These are phyloP conservation scores for Ganoderma leucocontextum DNA, from an alignment of 1,284 basidiomycete species.

Conservation along the genomic window DNA sequence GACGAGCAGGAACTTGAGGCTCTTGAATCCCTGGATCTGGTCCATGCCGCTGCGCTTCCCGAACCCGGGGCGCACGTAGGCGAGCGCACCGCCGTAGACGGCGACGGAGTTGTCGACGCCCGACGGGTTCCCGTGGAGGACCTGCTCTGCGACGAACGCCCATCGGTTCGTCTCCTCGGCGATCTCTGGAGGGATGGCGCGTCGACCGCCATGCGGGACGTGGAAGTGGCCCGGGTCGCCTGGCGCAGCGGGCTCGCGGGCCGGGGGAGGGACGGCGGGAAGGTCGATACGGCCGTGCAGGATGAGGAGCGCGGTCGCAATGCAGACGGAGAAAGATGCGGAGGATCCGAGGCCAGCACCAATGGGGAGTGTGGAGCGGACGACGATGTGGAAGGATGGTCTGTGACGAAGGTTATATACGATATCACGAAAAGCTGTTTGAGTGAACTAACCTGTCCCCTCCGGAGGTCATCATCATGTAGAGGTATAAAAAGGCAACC, in stretches of 20 bases:
- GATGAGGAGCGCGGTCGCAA: conserved; percentile 86
- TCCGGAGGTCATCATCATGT: conserved; percentile 78
- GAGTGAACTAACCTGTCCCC: conserved; percentile 58
- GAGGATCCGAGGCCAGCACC: conserved; percentile 98
- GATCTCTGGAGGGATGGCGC: conserved; percentile 62
- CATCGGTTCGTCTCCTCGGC: conserved; percentile 90
- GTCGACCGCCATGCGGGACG: conserved; percentile 70
- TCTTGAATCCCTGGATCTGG: conserved; percentile 80
- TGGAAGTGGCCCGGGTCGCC: conserved; percentile 60
- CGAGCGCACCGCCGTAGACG: conserved; percentile 92
- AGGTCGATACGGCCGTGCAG: conserved; percentile 67
- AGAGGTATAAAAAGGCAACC: conserved; percentile 93
- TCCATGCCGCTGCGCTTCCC: conserved; percentile 84
- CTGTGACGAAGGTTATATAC: conserved; percentile 44
- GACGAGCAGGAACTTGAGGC: conserved; percentile 85
- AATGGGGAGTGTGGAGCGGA: conserved; percentile 95
- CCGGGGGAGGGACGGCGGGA: conserved; percentile 56
- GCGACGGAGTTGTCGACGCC: conserved; percentile 98
- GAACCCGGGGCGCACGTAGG: conserved; percentile 87
- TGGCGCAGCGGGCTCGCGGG: conserved; percentile 45
- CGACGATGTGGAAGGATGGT: conserved; percentile 80
- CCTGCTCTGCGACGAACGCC: conserved; percentile 96
- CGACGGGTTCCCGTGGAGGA: conserved; percentile 96
- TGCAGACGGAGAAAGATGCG: conserved; percentile 92
- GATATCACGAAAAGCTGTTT: background rate